Percentiles rank a stretch among this genome's conserved stretches.
Evolutionary conservation across 2,329 filamentous ascomycete species (phyloP).

Genomic region (Neospermospora avenae): DNA sequence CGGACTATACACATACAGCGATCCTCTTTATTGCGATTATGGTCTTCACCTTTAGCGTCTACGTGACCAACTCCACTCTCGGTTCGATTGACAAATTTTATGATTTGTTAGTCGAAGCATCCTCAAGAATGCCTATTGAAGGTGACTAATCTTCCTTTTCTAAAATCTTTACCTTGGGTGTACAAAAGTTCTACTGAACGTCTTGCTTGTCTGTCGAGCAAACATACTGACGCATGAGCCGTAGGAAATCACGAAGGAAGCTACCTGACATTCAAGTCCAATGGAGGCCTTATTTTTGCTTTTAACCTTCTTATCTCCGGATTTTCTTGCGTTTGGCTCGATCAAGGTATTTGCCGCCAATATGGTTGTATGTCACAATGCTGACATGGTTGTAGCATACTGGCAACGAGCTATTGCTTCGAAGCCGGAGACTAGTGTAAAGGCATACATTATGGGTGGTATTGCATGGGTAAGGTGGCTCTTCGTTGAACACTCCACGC

Average conservation of each 20-base stretch:
- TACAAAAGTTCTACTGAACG: too few species aligned
- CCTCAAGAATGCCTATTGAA: conserved; percentile 66
- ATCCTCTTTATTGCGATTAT: conserved; percentile 82
- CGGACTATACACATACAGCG: too few species aligned
- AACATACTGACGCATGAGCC: too few species aligned
- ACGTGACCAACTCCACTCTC: conserved; percentile 67
- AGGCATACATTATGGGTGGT: conserved; percentile 79
- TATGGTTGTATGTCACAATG: too few species aligned
- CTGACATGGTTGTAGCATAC: too few species aligned
- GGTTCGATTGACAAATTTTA: conserved; percentile 77
- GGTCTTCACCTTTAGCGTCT: conserved; percentile 78
- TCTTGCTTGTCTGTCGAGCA: too few species aligned
- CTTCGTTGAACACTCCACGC: too few species aligned
- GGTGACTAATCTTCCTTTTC: too few species aligned
- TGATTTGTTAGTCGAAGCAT: conserved; percentile 69
- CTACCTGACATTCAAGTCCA: conserved; percentile 82
- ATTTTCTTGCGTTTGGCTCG: too few species aligned
- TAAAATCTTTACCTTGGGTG: too few species aligned
- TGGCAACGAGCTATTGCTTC: conserved; percentile 94
- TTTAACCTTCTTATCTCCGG: too few species aligned
- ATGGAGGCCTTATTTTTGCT: conserved; percentile 81
- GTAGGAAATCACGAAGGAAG: conserved; percentile 79
- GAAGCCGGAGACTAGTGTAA: conserved; percentile 78
- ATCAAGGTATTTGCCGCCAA: too few species aligned
- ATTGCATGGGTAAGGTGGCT: conserved; percentile 89